Evolutionary conservation across 805 yeast genomes (phyloP).

Genomic region (Ogataea pignaliae): DNA sequence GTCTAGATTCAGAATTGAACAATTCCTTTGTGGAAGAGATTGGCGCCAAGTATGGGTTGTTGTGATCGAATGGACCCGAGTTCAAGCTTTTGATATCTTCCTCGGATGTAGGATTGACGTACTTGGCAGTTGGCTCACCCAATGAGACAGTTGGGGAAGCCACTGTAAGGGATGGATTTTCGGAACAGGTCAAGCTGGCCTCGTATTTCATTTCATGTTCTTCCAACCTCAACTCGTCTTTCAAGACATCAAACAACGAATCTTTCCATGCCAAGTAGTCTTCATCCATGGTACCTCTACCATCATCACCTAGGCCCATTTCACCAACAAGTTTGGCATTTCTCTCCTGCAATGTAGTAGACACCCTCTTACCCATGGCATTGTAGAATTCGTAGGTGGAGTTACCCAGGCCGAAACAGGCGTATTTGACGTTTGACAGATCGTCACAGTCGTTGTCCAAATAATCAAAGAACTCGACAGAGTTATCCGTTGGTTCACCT

Average conservation of each 20-base stretch:
- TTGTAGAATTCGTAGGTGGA: conserved; percentile 91
- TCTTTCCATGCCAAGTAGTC: conserved; percentile 95
- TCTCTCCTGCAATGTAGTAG: conserved; percentile 48
- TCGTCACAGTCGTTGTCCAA: conserved; percentile 56
- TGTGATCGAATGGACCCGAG: conserved; percentile 72
- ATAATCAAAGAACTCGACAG: conserved; percentile 71
- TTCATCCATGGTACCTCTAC: conserved; percentile 90
- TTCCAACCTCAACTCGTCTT: conserved; percentile 58
- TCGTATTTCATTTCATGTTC: conserved; percentile 80
- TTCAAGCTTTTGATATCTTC: conserved; percentile 30
- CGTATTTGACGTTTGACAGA: conserved; percentile 56
- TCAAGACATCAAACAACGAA: conserved; percentile 57
- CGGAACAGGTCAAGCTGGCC: conserved; percentile 52
- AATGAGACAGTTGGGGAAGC: conserved; percentile 42
- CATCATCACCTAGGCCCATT: conserved; percentile 94
- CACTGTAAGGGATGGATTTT: conserved; percentile 30
- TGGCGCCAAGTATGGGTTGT: conserved; percentile 80
- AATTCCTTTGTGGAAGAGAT: conserved; percentile 61
- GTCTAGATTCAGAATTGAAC: conserved; percentile 59
- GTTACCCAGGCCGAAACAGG: conserved; percentile 91
- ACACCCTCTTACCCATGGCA: conserved; percentile 65
- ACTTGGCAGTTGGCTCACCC: conserved; percentile 78
- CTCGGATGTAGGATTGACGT: conserved; percentile 36
- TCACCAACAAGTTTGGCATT: conserved; percentile 73
- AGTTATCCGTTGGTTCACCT: conserved; percentile 97